Evolutionary conservation across 2,329 filamentous ascomycete genomes (phyloP), one percentile per base, ranked within the genome.

Genomic region (Huntiella bhutanensis): DNA sequence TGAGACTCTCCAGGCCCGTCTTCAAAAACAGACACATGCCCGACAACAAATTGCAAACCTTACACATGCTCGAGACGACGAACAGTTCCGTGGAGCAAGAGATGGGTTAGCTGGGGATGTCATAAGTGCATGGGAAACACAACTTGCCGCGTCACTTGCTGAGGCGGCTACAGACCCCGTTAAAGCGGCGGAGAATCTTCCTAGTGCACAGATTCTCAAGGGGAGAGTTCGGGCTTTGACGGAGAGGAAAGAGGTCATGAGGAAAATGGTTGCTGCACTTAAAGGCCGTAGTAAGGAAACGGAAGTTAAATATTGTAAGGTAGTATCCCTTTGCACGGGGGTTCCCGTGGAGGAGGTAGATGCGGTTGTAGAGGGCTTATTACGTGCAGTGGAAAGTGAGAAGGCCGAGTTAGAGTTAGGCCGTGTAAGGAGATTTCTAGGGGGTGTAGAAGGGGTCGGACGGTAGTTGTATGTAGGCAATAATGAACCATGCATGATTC

Each of bases 301-400:
- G 3, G 88, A 94, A 56, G 69, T 80, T 53, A 85, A 91, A 61
- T 95, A 95, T 59, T 74, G 86, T 19, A 82, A 80, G 53, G 83
- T 96, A 28, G 85, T 98, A 17, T 77, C 81, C 46, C 66, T 95
- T 10, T 95, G 88, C 58, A 93, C 86, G 0, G 78, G 77, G 6
- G 82, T 87, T 33, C 71, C 75, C 1, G 85, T 92, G 51, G 69
- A 71, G 6, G 74, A 84, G 49, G 82, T 96, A 11, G 91, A 96
- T 54, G 73, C 75, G 48, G 73, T 86, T 44, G 68, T 95, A 0
- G 82, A 85, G 45, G 77, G 77, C 2, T 66, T 98, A 38, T 74
- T 92, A 41, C 77, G 83, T 51, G 91, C 91, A 2, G 81, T 96
- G 2, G 88, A 94, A 62, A 93, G 86, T 56, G 87, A 95, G 59